Base-by-base conservation (phyloP, 1,139 yeast species). In the Pneumocystis wakefieldiae region DNA sequence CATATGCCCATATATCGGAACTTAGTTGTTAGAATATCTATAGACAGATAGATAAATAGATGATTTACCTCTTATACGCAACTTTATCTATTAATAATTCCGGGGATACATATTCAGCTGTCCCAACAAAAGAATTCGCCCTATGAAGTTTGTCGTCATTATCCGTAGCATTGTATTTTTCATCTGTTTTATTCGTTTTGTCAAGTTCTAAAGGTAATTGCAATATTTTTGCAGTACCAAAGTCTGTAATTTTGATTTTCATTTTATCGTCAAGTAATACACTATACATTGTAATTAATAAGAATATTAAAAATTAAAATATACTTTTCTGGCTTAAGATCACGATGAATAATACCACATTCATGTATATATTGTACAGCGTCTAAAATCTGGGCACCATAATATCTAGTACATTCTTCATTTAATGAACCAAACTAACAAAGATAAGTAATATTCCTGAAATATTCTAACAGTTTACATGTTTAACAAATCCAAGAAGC, bases 1-100 rank as follows among this genome's bases (percentile, higher is more conserved):
- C 99, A 68, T 89, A 80, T 0, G 98, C 97, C 99, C 99, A 94
- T 12, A 92, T 79, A 73, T 94, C 99, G 61, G 95, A 83, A 62
- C 89, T 57, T 37, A 24, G 19, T 48, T 24, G 28, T 48, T 48
- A 48, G 24, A 6, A 24, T 24, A 48, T 24, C 12, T 15, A 24
- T 48, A 57, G 17, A 24, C 24, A 57, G 17, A 17, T 24, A 32
- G 8, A 57, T 29, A 19, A 12, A 57, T 57, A 57, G 42, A 57
- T 57, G 19, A 57, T 10, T 4, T 57, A 57, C 59, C 59, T 84
- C 70, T 85, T 87, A 36, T 96, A 97, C 67, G 94, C 87, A 36
- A 81, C 79, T 71, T 91, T 92, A 69, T 86, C 85, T 67, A 86
- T 85, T 67, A 94, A 78, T 61, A 94, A 78, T 74, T 94, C 99